Conservation (phyloP, 2,329 filamentous ascomycete species). For the Cytospora schulzeri region DNA sequence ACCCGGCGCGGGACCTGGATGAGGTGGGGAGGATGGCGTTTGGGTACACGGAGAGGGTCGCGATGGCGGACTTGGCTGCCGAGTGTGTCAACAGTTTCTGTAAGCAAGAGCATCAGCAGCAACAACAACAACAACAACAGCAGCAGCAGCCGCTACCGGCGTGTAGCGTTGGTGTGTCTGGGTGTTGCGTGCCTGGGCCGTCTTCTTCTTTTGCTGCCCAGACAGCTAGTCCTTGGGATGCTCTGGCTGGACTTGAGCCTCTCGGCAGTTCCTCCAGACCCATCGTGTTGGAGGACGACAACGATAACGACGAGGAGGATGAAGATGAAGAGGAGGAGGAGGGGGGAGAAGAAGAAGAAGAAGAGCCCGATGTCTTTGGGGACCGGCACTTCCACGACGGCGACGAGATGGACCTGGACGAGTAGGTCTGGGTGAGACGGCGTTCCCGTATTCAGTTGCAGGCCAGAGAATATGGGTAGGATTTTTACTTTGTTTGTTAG, state of each 20-base stretch:
- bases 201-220: background rate
- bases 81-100: background rate
- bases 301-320: background rate
- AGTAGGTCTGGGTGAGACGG: background rate
- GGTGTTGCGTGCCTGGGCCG: background rate
- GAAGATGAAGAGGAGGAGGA: background rate
- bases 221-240: background rate
- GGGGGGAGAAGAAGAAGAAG: background rate
- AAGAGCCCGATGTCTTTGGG: slow-evolving; percentile 7
- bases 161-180: background rate
- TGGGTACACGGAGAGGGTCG: background rate
- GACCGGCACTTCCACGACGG: slow-evolving; percentile 6
- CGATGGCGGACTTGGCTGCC: background rate
- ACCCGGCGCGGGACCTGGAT: slow-evolving; percentile 11
- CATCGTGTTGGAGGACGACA: background rate
- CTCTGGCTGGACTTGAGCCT: background rate
- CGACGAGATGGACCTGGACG: slow-evolving; percentile 5
- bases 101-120: too few species aligned
- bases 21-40: slow-evolving; percentile 2
- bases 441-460: background rate
- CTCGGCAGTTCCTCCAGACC: slow-evolving; percentile 3
- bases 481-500: background rate
- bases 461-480: background rate
- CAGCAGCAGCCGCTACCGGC: background rate
- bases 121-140: too few species aligned